These are phyloP conservation scores for Butyriboletus loyo DNA, from an alignment of 768 basidiomycete genomes.

Conservation along the genomic window DNA sequence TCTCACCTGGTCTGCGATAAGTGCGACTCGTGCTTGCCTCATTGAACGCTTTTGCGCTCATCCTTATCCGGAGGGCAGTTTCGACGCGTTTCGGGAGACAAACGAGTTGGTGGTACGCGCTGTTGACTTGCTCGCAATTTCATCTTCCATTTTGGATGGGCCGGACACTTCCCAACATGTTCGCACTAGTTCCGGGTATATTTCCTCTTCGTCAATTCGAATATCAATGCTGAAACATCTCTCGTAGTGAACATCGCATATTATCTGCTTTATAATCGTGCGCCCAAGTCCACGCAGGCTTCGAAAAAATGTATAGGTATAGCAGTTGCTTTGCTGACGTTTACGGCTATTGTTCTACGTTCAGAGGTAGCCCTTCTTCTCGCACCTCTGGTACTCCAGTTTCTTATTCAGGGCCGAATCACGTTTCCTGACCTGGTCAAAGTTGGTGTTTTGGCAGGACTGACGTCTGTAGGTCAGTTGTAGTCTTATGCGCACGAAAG, in stretches of 20 bases:
- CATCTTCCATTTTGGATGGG: slow-evolving; percentile 94
- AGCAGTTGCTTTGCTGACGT: slow-evolving; percentile 61
- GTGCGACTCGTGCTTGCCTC: slow-evolving; percentile 73
- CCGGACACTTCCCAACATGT: slow-evolving; percentile 92
- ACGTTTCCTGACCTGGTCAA: slow-evolving; percentile 43
- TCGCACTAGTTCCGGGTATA: slow-evolving; percentile 76
- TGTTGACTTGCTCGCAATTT: slow-evolving; percentile 82
- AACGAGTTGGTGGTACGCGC: slow-evolving; percentile 55
- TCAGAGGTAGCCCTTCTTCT: slow-evolving; percentile 75
- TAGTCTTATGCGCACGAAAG: not conserved
- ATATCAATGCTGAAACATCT: not conserved
- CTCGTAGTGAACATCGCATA: slow-evolving; percentile 53
- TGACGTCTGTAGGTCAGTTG: slow-evolving; percentile 50
- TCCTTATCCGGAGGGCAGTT: slow-evolving; percentile 61
- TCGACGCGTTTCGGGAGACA: slow-evolving; percentile 59
- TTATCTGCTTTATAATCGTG: slow-evolving; percentile 41
- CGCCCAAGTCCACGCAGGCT: slow-evolving; percentile 39
- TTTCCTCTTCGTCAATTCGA: slow-evolving; percentile 3
- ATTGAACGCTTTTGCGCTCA: slow-evolving; percentile 59
- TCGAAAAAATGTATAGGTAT: slow-evolving; percentile 32
- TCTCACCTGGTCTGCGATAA: slow-evolving; percentile 27
- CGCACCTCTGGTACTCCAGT: slow-evolving; percentile 55
- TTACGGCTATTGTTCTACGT: slow-evolving; percentile 69
- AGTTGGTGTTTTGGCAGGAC: slow-evolving; percentile 48
- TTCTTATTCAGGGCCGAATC: slow-evolving; percentile 41